A percentile compares a stretch with the other conserved stretches of the same genome.
These are phyloP conservation scores for Picochlorum sp. DNA, from an alignment of 139 green algal genomes.

Conservation along the genomic window DNA sequence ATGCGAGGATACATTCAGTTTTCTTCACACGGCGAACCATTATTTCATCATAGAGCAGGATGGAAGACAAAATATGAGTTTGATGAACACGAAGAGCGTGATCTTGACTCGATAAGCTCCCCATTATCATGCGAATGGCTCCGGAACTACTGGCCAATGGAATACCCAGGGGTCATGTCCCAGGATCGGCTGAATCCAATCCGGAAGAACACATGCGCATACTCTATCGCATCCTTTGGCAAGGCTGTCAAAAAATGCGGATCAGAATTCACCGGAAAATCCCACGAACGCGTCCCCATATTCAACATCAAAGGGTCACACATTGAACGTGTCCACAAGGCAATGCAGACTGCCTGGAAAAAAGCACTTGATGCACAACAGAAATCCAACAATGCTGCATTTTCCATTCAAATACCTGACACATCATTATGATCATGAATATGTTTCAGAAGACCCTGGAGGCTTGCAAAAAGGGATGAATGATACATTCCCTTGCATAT, in stretches of 20 bases:
- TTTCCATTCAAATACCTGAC: no score
- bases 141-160: background rate
- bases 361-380: background rate
- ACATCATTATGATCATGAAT: no score
- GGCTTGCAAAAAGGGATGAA: no score
- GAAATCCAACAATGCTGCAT: no score
- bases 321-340: background rate
- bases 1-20: conserved; percentile 7
- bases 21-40: background rate
- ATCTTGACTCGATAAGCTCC: background rate
- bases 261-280: background rate
- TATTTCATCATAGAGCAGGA: conserved; percentile 2
- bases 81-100: background rate
- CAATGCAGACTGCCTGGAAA: background rate
- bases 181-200: background rate
- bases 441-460: no score
- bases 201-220: background rate
- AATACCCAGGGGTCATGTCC: background rate
- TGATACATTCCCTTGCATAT: no score
- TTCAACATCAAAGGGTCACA: background rate
- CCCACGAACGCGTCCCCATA: background rate
- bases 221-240: background rate
- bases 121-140: conserved; percentile 1
- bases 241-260: background rate
- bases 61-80: background rate